Evolutionary conservation across 2,329 filamentous ascomycete genomes (phyloP).

Genomic region (Sclerotinia spermophila): DNA sequence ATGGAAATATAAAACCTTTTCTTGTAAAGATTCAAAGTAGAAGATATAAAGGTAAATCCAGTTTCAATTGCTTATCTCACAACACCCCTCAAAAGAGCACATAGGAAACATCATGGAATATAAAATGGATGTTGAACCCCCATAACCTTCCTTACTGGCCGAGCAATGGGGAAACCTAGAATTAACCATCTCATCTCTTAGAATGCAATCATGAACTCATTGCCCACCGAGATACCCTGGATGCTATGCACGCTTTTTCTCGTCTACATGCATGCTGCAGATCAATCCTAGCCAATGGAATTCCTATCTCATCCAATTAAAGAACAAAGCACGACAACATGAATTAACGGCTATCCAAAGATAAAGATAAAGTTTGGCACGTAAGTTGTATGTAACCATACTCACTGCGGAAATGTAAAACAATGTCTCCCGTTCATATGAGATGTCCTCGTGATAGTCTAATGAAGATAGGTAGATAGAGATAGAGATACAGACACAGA

Average conservation of each 20-base stretch:
- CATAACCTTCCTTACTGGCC: too few species aligned
- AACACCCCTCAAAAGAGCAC: background rate
- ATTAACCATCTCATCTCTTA: slow-evolving; percentile 2
- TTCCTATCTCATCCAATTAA: slow-evolving; percentile 7
- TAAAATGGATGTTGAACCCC: background rate
- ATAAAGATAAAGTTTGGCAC: background rate
- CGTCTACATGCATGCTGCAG: slow-evolving; percentile 16
- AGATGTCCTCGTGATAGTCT: slow-evolving; percentile 12
- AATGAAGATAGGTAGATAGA: slow-evolving; percentile 12
- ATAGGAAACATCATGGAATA: background rate
- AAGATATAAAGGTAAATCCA: background rate
- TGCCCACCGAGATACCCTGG: background rate
- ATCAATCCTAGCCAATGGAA: background rate
- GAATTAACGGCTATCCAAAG: background rate
- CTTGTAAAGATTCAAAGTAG: background rate
- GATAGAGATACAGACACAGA: background rate
- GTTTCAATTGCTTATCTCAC: background rate
- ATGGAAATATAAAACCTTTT: background rate
- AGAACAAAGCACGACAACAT: background rate
- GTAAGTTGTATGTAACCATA: too few species aligned
- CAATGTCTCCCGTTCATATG: background rate
- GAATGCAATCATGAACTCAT: slow-evolving; percentile 7
- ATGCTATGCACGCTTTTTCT: slow-evolving; percentile 13
- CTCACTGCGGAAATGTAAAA: background rate
- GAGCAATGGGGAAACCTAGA: slow-evolving; percentile 8